These are phyloP conservation scores for Cryptococcus sp. DNA, from an alignment of 1,284 basidiomycete genomes.

Conservation along the genomic window DNA sequence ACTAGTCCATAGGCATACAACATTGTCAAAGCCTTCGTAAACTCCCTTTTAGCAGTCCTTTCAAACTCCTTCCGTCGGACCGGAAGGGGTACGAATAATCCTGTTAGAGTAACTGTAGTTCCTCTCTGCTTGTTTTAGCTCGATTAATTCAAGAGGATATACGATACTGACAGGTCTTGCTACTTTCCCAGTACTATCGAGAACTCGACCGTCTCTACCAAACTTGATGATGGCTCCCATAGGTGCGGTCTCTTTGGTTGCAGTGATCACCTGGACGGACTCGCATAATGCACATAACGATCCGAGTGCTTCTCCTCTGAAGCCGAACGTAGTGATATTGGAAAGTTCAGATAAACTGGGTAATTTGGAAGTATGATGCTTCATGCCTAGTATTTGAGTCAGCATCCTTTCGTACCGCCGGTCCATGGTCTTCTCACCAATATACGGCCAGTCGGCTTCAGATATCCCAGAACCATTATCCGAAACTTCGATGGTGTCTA, in stretches of 20 bases:
- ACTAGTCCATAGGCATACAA: constrained; percentile 88
- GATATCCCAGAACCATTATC: constrained; percentile 90
- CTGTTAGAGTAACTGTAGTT: constrained; percentile 72
- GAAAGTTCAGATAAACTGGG: constrained; percentile 69
- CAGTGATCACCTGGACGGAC: constrained; percentile 65
- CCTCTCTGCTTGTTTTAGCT: constrained; percentile 59
- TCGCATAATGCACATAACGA: constrained; percentile 84
- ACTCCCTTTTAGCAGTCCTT: constrained; percentile 85
- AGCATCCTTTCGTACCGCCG: neutral
- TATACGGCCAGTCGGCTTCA: constrained; percentile 66
- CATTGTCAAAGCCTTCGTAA: constrained; percentile 73
- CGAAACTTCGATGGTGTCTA: constrained; percentile 79
- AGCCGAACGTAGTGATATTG: constrained; percentile 81
- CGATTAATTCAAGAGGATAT: neutral
- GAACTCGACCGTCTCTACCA: constrained; percentile 60
- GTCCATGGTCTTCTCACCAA: constrained; percentile 55
- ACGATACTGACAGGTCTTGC: constrained; percentile 64
- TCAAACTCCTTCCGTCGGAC: constrained; percentile 91
- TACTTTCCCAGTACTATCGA: constrained; percentile 54
- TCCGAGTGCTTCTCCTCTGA: constrained; percentile 91
- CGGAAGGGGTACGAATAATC: constrained; percentile 76
- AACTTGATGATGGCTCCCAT: constrained; percentile 74
- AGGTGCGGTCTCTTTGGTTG: constrained; percentile 65
- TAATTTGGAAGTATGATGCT: constrained; percentile 93
- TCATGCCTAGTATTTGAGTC: constrained; percentile 58